Evolutionary conservation across 1,139 yeast genomes (phyloP), one percentile per base, ranked within the genome.

Genomic region (Nakaseomyces nivariensis): DNA sequence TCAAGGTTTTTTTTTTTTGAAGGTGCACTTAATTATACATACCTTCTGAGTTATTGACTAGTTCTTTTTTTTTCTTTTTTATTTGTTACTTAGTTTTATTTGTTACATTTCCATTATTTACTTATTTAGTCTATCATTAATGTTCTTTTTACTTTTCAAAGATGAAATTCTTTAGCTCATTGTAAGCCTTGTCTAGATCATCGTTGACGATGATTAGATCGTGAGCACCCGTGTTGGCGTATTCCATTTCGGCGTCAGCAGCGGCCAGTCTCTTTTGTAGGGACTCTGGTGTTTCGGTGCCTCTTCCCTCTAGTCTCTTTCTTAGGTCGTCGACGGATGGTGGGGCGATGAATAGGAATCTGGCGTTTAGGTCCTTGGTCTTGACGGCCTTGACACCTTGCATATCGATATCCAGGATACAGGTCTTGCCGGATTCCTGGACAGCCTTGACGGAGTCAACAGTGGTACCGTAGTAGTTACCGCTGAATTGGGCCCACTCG

Each of bases 401-500:
- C 96, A 90, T 89, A 76, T 92, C 99, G 59, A 92, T 92, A 69
- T 92, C 99, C 66, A 92, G 76, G 57, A 92, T 82, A 72, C 98
- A 92, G 49, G 82, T 82, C 67, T 74, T 78, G 53, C 85, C 85
- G 51, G 72, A 60, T 52, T 72, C 72, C 54, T 75, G 74, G 50
- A 73, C 75, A 49, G 68, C 65, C 61, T 85, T 77, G 51, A 92
- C 97, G 32, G 96, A 82, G 62, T 81, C 83, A 59, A 87, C 75
- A 46, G 96, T 76, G 51, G 98, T 92, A 54, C 99, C 99, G 69
- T 92, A 92, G 75, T 85, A 89, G 76, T 94, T 92, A 47, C 97
- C 97, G 8, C 96, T 87, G 66, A 92, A 92, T 70, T 88, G 94
- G 9, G 99, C 98, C 95, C 96, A 88, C 71, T 92, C 99, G 61